Conservation (phyloP, 2,329 filamentous ascomycete genomes). For the Sporothrix pallida region DNA sequence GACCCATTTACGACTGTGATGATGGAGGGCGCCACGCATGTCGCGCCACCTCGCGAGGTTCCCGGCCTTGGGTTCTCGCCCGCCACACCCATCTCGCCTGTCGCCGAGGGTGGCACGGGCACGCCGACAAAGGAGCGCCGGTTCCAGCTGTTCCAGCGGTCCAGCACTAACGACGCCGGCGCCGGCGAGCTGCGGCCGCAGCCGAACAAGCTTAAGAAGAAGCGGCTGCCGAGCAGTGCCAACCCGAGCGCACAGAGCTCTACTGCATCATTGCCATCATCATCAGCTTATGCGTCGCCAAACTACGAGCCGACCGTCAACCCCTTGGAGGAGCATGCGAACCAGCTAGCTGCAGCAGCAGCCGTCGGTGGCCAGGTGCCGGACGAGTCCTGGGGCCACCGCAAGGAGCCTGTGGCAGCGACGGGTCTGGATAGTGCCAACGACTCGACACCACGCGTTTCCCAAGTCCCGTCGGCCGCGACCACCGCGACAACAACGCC, state of each 20-base stretch:
- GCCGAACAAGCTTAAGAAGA: slow-evolving; percentile 93
- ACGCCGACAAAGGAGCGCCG: slow-evolving; percentile 70
- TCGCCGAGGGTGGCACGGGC: slow-evolving; percentile 37
- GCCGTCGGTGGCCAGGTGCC: not conserved
- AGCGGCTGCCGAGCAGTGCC: slow-evolving; percentile 73
- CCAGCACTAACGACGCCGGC: slow-evolving; percentile 61
- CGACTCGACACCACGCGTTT: slow-evolving; percentile 55
- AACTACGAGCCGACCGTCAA: slow-evolving; percentile 46
- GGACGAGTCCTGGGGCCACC: slow-evolving; percentile 10
- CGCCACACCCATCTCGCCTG: slow-evolving; percentile 26
- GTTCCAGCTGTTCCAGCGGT: slow-evolving; percentile 73
- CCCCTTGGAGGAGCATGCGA: slow-evolving; percentile 32
- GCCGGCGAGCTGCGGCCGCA: slow-evolving; percentile 65
- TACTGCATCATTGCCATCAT: slow-evolving; percentile 69
- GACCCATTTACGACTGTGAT: slow-evolving; percentile 27
- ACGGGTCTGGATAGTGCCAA: slow-evolving; percentile 40
- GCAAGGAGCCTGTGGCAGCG: not conserved
- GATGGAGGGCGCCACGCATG: slow-evolving; percentile 12
- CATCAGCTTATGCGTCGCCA: slow-evolving; percentile 55
- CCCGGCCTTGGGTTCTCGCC: slow-evolving; percentile 28
- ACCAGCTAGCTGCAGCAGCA: not conserved
- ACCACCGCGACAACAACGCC: slow-evolving; percentile 33
- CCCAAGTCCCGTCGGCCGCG: slow-evolving; percentile 50
- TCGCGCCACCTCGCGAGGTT: not conserved
- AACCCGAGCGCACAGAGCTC: slow-evolving; percentile 93